Evolutionary conservation across 1,284 basidiomycete species (phyloP), one percentile per base, ranked within the genome.

Genomic region (Malassezia psittaci): DNA sequence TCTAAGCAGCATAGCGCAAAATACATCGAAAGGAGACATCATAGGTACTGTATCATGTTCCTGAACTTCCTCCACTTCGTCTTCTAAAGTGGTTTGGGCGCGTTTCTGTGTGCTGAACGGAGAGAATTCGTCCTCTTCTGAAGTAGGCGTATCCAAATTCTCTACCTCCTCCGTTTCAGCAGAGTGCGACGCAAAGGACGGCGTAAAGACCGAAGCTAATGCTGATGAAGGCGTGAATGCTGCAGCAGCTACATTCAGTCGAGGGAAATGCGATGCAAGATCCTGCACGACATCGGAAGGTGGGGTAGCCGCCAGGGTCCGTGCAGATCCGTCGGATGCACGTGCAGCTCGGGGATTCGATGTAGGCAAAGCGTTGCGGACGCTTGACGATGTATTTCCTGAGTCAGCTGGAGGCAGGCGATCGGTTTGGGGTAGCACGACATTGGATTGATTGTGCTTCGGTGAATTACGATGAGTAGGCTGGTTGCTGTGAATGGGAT

Each of bases 61-160:
- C 21, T 16, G 15, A 21, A 38, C 15, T 29, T 11, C 6, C 11
- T 40, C 19, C 34, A 24, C n/a, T 3, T 19, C 13, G 18, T 19
- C 41, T 2, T 44, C 24, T 10, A n/a, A 3, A 21, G 35, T 21
- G n/a, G 33, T 29, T 40, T 15, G 24, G 8, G 48, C 16, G 21
- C 34, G n/a, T 19, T 42, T 16, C 13, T 41, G 35, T 10, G 33
- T 37, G 34, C 52, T 78, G 54, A 81, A 81, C 0, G 80, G 80
- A 39, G 80, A 81, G 63, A 81, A 81, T 63, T 81, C 80, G 64
- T 81, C 79, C 52, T 79, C 78, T 42, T 79, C 76, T 4, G 24
- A 29, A 29, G 24, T 29, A 29, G 24, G 24, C 34, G 77, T 79
- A n/a, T 79, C 62, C 29, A 59, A 60, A 21, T 11, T 16, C 3